A percentile compares a stretch with the other conserved stretches of the same genome.
Conservation (phyloP, 2,329 filamentous ascomycete species). For the Pestalotiopsis sp. region DNA sequence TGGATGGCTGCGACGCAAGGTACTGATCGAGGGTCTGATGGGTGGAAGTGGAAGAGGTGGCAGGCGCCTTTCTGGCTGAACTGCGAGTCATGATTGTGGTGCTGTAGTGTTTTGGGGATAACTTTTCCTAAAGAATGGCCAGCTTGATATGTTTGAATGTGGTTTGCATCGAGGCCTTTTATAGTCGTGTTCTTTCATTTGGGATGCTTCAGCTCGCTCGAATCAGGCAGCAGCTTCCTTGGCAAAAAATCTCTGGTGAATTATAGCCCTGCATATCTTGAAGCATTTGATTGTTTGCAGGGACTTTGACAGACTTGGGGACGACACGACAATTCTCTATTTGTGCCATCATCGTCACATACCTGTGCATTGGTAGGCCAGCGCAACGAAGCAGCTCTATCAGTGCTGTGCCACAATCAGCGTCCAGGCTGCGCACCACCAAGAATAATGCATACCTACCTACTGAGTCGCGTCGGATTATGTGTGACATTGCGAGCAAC, state of each 20-base stretch:
- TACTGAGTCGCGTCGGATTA: neutral
- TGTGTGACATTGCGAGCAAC: neutral
- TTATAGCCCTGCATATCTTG: neutral
- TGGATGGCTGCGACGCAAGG: slow-evolving; percentile 8
- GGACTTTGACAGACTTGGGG: neutral
- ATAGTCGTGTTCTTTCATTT: neutral
- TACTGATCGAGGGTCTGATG: slow-evolving; percentile 6
- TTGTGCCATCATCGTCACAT: neutral
- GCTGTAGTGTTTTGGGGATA: neutral
- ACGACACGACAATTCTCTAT: neutral
- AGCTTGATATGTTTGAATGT: neutral
- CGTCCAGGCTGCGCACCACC: neutral
- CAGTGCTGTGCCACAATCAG: neutral
- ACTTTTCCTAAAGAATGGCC: neutral
- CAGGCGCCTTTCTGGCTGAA: neutral
- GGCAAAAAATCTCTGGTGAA: neutral
- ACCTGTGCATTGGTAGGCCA: neutral
- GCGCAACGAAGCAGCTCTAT: neutral
- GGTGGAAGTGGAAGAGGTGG: neutral
- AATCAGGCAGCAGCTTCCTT: neutral
- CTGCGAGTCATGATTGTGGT: neutral
- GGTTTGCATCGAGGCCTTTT: neutral
- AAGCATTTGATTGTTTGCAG: neutral
- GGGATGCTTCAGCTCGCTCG: neutral
- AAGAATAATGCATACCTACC: neutral